Conservation (phyloP, 2,329 filamentous ascomycete species). For the Claviceps quebecensis region DNA sequence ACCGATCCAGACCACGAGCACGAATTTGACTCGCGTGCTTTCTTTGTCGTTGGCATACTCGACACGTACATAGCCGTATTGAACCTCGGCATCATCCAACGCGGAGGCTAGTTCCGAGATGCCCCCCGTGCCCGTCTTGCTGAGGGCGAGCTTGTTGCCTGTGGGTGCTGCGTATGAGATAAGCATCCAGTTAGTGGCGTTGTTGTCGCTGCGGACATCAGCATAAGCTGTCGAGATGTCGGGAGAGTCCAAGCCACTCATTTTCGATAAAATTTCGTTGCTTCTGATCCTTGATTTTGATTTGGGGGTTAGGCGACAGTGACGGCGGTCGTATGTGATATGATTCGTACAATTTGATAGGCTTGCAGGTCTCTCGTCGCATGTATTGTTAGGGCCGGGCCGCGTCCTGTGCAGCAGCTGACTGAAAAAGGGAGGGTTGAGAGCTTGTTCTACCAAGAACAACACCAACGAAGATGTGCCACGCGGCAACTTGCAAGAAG, state of each 20-base stretch:
- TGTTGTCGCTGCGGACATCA: conserved; percentile 52
- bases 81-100: conserved; percentile 45
- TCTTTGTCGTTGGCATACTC: conserved; percentile 61
- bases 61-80: conserved; percentile 52
- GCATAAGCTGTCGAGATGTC: conserved; percentile 53
- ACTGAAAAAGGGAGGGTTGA: not conserved
- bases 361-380: too few relatives aligned
- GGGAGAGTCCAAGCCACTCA: conserved; percentile 43
- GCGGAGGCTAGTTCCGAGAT: conserved; percentile 40
- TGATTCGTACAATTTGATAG: too few relatives aligned
- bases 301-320: not conserved
- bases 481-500: not conserved
- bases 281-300: not conserved
- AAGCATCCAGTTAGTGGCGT: conserved; percentile 52
- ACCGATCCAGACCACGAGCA: conserved; percentile 55
- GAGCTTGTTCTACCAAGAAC: not conserved
- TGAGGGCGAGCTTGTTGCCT: conserved; percentile 42
- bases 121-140: conserved; percentile 45
- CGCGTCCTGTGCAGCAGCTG: not conserved
- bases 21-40: conserved; percentile 54
- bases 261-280: conserved; percentile 12
- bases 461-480: not conserved
- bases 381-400: too few relatives aligned
- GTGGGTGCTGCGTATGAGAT: conserved; percentile 43
- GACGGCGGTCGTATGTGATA: not conserved